Evolutionary conservation across 768 basidiomycete species (phyloP).

Genomic region (Leccinellum rugosiceps): DNA sequence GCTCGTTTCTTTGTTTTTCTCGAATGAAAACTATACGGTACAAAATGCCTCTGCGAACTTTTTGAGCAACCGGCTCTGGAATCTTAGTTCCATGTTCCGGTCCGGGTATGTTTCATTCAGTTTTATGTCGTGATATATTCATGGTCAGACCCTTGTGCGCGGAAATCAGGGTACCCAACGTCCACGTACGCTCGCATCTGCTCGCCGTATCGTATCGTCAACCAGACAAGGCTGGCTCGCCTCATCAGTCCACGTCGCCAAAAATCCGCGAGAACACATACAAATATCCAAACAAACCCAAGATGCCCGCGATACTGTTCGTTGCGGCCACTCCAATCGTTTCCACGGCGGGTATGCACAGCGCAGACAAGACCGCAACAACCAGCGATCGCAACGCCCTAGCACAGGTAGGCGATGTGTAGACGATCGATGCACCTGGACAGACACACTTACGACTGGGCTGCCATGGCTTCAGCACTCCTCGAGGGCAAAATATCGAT

Average conservation of each 20-base stretch:
- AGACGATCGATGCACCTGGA: background rate
- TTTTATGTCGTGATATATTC: background rate
- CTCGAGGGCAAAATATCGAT: conserved; percentile 58
- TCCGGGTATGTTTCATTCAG: background rate
- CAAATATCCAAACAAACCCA: conserved; percentile 52
- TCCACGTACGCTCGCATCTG: conserved; percentile 56
- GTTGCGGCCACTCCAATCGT: conserved; percentile 49
- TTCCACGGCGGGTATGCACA: conserved; percentile 43
- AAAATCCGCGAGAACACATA: conserved; percentile 31
- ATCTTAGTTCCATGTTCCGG: background rate
- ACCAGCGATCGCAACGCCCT: conserved; percentile 25
- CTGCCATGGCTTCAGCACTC: conserved; percentile 65
- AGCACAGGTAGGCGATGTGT: background rate
- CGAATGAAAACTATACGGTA: too few relatives aligned
- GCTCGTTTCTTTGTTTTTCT: too few relatives aligned
- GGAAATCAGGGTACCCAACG: conserved; percentile 46
- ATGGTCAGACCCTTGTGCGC: background rate
- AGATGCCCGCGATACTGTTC: conserved; percentile 42
- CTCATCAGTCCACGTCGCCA: background rate
- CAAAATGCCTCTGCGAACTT: background rate
- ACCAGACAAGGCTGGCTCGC: conserved; percentile 43
- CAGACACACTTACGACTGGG: conserved; percentile 42
- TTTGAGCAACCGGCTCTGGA: background rate
- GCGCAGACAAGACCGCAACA: conserved; percentile 8
- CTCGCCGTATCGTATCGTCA: conserved; percentile 56